Evolutionary conservation across 2,329 filamentous ascomycete genomes (phyloP).

Genomic region (Talaromyces sp.): DNA sequence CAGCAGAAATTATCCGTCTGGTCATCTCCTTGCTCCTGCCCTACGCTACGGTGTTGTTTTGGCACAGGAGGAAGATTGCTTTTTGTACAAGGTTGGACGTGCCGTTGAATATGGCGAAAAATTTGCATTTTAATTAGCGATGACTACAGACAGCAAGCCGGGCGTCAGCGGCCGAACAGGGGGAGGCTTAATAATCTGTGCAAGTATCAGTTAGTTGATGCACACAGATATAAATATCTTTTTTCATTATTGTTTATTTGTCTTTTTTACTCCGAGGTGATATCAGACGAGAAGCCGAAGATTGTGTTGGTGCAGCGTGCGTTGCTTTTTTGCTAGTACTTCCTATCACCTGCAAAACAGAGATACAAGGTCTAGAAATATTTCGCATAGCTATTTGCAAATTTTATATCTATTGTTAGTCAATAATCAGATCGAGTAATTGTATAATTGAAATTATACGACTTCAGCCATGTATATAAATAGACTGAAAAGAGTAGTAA

Average conservation of each 20-base stretch:
- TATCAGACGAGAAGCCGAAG: neutral
- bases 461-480: neutral
- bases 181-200: neutral
- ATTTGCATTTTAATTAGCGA: slow-evolving; percentile 9
- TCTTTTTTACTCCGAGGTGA: neutral
- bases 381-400: neutral
- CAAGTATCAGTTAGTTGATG: neutral
- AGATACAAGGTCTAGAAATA: neutral
- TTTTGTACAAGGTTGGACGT: slow-evolving; percentile 8
- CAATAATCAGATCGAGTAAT: neutral
- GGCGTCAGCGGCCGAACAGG: neutral
- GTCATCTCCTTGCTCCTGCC: neutral
- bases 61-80: neutral
- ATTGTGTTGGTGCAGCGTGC: neutral
- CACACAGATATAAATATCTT: neutral
- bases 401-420: neutral
- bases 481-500: neutral
- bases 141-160: neutral
- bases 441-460: neutral
- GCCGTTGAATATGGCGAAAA: slow-evolving; percentile 2
- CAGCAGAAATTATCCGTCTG: neutral
- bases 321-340: neutral
- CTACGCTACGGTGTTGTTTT: neutral
- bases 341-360: neutral
- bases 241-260: neutral